These are phyloP conservation scores for Neophaeococcomyces aloes DNA, from an alignment of 2,329 filamentous ascomycete species.

Conservation along the genomic window DNA sequence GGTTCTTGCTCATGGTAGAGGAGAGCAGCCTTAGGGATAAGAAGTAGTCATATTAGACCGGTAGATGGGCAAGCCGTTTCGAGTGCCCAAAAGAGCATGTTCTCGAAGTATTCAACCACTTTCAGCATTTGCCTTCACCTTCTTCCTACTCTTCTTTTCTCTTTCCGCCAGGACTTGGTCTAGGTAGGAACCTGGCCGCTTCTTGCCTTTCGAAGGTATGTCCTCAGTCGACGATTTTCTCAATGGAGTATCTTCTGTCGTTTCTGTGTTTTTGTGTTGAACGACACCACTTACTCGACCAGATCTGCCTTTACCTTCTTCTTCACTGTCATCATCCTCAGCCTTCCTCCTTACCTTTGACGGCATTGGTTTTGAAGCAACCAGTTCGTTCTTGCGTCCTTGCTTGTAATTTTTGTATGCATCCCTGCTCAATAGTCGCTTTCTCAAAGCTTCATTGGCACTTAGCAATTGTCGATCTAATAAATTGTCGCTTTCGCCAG, in stretches of 20 bases:
- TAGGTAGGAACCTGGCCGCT: slow-evolving; percentile 17
- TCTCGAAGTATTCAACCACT: not conserved
- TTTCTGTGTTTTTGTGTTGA: not conserved
- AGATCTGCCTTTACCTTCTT: slow-evolving; percentile 11
- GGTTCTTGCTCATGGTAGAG: not conserved
- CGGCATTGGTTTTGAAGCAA: slow-evolving; percentile 3
- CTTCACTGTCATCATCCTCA: slow-evolving; percentile 10
- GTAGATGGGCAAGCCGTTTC: too few relatives aligned
- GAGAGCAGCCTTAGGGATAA: not conserved
- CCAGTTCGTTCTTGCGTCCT: not conserved
- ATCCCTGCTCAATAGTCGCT: slow-evolving; percentile 4
- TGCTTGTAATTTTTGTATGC: slow-evolving; percentile 5
- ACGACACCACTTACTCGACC: not conserved
- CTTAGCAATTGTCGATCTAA: not conserved
- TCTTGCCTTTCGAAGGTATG: slow-evolving; percentile 7
- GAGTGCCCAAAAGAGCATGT: not conserved
- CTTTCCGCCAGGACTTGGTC: slow-evolving; percentile 20
- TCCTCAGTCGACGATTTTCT: not conserved
- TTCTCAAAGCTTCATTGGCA: slow-evolving; percentile 7
- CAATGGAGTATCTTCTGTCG: not conserved
- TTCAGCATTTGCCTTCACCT: not conserved
- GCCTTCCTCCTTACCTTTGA: not conserved
- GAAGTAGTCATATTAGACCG: too few relatives aligned
- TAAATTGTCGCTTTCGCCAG: not conserved
- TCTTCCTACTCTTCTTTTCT: slow-evolving; percentile 17